A percentile compares a stretch with the other conserved stretches of the same genome.
phyloP scores from a whole-genome alignment of 495 filamentous ascomycete genomes.

The Trichoderma orchidacearum region DNA sequence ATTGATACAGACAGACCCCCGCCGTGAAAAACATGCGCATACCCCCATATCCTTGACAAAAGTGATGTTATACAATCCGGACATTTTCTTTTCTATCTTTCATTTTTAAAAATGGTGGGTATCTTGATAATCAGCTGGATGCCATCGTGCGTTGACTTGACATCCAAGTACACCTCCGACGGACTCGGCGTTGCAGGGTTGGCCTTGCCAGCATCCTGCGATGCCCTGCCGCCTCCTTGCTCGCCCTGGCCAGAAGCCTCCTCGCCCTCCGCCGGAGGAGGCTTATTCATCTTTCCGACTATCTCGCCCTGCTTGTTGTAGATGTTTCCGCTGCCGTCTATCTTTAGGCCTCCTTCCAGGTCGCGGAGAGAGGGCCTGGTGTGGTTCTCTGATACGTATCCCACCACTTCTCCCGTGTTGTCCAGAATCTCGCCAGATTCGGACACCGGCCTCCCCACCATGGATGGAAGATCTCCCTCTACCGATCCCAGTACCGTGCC shows the following conservation, averaged over 20 bases:
- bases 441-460: slow-evolving; percentile 27
- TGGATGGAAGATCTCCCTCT: slow-evolving; percentile 30
- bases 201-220: background rate
- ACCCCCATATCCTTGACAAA: too few species aligned
- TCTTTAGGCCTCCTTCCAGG: slow-evolving; percentile 25
- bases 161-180: slow-evolving; percentile 36
- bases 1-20: background rate
- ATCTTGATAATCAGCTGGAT: slow-evolving; percentile 37
- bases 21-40: background rate
- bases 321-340: slow-evolving; percentile 32
- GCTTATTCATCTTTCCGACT: slow-evolving; percentile 30
- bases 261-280: slow-evolving; percentile 15
- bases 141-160: slow-evolving; percentile 36
- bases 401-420: slow-evolving; percentile 28
- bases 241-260: background rate
- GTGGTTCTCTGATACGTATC: slow-evolving; percentile 32
- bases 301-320: slow-evolving; percentile 25
- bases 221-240: background rate
- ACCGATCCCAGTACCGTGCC: slow-evolving; percentile 30
- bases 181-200: slow-evolving; percentile 15
- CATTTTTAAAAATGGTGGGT: slow-evolving; percentile 27
- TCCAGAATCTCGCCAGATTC: slow-evolving; percentile 31
- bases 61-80: too few species aligned
- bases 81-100: background rate
- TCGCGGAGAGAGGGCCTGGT: slow-evolving; percentile 9